phyloP scores from a whole-genome alignment of 257 asterid genomes.

The Primulina eburnea region DNA sequence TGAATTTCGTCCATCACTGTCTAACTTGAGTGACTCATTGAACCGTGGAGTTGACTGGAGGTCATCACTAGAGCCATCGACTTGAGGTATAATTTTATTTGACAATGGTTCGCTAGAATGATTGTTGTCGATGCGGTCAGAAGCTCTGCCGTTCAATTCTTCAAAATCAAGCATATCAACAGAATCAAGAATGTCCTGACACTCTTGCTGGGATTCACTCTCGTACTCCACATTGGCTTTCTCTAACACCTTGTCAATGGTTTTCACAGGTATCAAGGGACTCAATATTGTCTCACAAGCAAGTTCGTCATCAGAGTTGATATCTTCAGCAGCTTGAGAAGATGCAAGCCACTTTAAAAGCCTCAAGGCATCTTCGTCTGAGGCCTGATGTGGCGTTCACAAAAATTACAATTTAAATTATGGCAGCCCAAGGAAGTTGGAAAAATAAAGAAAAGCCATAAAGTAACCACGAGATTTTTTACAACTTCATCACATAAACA shows the following conservation, averaged over 20 bases:
- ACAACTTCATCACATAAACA: constrained; percentile 5
- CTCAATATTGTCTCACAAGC: constrained; percentile 69
- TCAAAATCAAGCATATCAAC: constrained; percentile 47
- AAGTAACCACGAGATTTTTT: not conserved
- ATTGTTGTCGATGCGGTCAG: constrained; percentile 28
- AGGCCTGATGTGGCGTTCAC: constrained; percentile 38
- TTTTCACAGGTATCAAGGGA: constrained; percentile 70
- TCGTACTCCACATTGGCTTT: constrained; percentile 77
- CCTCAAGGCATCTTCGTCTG: constrained; percentile 74
- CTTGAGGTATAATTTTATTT: constrained; percentile 59
- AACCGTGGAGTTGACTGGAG: constrained; percentile 35
- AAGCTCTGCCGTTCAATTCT: constrained; percentile 37
- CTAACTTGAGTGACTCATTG: constrained; percentile 37
- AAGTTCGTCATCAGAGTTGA: constrained; percentile 96
- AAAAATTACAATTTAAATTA: constrained; percentile 14
- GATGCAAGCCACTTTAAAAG: constrained; percentile 97
- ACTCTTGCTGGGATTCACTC: constrained; percentile 92
- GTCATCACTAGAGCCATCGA: constrained; percentile 77
- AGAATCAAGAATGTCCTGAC: constrained; percentile 97
- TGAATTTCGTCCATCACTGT: constrained; percentile 33
- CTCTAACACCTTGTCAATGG: constrained; percentile 64
- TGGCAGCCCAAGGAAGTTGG: constrained; percentile 12
- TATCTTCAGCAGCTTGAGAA: constrained; percentile 93
- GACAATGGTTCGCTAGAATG: constrained; percentile 33
- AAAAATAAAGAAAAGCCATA: not conserved